Evolutionary conservation across 1,284 basidiomycete genomes (phyloP).

Genomic region (Wallemia ichthyophaga): DNA sequence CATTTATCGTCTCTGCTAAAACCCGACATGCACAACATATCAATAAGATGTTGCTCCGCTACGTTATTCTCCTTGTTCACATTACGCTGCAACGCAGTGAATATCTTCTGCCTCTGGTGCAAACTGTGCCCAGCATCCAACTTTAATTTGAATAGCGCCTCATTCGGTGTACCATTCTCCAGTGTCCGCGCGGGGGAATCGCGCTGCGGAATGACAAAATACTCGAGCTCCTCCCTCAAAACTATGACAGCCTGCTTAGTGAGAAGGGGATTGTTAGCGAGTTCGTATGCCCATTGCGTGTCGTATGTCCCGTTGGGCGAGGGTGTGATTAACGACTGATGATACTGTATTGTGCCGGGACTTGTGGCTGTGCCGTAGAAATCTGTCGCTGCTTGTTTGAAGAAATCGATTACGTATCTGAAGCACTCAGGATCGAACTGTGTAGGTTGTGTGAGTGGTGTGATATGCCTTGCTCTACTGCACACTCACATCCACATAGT

Average conservation of each 20-base stretch:
- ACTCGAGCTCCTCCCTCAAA: conserved; percentile 87
- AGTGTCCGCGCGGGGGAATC: conserved; percentile 31
- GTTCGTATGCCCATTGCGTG: conserved; percentile 20
- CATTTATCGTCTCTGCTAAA: conserved; percentile 88
- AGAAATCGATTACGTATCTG: conserved; percentile 71
- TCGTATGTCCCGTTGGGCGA: conserved; percentile 20
- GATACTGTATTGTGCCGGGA: conserved; percentile 44
- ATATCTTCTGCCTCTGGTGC: conserved; percentile 69
- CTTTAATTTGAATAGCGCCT: conserved; percentile 42
- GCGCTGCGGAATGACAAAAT: conserved; percentile 77
- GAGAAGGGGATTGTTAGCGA: conserved; percentile 62
- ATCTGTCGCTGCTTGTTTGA: conserved; percentile 49
- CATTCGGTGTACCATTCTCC: conserved; percentile 44
- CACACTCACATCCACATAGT: conserved; percentile 80
- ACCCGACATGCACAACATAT: conserved; percentile 99
- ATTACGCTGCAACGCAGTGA: conserved; percentile 89
- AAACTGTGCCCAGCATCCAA: conserved; percentile 56
- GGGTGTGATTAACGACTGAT: conserved; percentile 40
- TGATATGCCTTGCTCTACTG: too few species aligned
- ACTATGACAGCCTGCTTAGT: conserved; percentile 97
- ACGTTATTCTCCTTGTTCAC: conserved; percentile 98
- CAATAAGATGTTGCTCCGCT: conserved; percentile 95
- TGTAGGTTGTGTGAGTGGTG: background rate
- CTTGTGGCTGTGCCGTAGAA: conserved; percentile 63
- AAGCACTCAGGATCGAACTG: conserved; percentile 96